Conservation (phyloP, 2,329 filamentous ascomycete species). For the Volutella citrinella region DNA sequence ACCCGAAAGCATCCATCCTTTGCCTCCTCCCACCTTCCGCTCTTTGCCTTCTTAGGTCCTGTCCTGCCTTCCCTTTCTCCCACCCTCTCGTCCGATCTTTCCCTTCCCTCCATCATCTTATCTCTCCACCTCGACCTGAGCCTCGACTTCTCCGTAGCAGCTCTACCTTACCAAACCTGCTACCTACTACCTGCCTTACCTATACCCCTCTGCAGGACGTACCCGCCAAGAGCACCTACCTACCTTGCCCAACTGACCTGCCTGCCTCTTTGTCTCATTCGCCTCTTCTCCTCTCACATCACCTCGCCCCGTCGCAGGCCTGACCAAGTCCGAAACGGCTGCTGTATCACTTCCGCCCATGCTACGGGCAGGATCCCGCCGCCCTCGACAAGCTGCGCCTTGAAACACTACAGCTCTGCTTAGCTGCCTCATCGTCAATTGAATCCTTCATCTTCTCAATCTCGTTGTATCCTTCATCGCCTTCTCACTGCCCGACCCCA, state of each 20-base stretch:
- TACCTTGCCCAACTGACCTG: conserved; percentile 9
- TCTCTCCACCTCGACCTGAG: conserved; percentile 12
- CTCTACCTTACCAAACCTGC: conserved; percentile 14
- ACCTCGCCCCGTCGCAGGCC: neutral
- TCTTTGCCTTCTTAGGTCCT: conserved; percentile 15
- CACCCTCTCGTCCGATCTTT: conserved; percentile 10
- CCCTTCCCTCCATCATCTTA: conserved; percentile 8
- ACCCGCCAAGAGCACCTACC: conserved; percentile 8
- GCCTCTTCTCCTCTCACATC: no score
- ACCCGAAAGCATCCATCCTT: conserved; percentile 25
- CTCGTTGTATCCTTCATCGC: conserved; percentile 13
- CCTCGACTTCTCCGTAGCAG: no score
- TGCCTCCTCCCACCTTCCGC: conserved; percentile 27
- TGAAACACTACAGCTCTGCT: conserved; percentile 24
- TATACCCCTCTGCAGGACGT: no score
- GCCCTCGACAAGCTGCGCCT: conserved; percentile 17
- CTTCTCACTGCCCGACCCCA: conserved; percentile 22
- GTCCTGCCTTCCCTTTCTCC: conserved; percentile 12
- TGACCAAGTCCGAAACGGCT: conserved; percentile 21
- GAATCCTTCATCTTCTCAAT: conserved; percentile 18
- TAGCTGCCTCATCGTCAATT: conserved; percentile 29
- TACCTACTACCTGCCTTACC: conserved; percentile 16
- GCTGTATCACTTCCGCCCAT: conserved; percentile 24
- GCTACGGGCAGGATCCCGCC: conserved; percentile 19
- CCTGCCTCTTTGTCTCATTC: conserved; percentile 9